Conservation (phyloP, 1,284 basidiomycete species). For the Boletus mariae region DNA sequence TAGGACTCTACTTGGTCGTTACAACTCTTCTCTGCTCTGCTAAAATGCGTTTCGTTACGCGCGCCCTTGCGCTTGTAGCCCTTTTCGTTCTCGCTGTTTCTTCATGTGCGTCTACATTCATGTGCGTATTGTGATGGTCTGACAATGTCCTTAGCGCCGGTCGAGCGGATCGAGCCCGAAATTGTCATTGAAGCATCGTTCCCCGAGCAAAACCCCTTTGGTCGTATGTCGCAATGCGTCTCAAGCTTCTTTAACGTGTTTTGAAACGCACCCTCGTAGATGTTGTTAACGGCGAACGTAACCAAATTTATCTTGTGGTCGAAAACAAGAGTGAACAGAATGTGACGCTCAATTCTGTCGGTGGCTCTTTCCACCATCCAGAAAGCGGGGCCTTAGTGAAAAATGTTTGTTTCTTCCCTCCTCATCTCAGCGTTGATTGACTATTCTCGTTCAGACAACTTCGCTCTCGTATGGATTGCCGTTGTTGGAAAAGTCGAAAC, state of each 20-base stretch:
- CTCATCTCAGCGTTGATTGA: neutral
- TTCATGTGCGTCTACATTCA: slow-evolving; percentile 25
- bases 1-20: neutral
- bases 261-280: slow-evolving; percentile 43
- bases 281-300: slow-evolving; percentile 83
- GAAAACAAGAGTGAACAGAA: slow-evolving; percentile 78
- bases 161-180: slow-evolving; percentile 41
- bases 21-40: neutral
- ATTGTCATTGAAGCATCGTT: slow-evolving; percentile 66
- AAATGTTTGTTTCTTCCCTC: slow-evolving; percentile 53
- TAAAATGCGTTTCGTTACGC: slow-evolving; percentile 25
- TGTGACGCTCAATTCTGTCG: slow-evolving; percentile 67
- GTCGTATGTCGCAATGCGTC: slow-evolving; percentile 55
- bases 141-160: slow-evolving; percentile 12
- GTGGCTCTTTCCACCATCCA: slow-evolving; percentile 71
- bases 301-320: slow-evolving; percentile 61
- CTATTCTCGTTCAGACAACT: slow-evolving; percentile 49
- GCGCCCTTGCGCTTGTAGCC: slow-evolving; percentile 13
- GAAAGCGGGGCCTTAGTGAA: slow-evolving; percentile 66
- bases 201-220: slow-evolving; percentile 76
- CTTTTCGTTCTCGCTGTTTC: slow-evolving; percentile 21
- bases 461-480: slow-evolving; percentile 57
- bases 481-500: slow-evolving; percentile 60
- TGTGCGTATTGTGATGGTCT: neutral
- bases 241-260: neutral